Percentiles rank a stretch among this genome's conserved stretches.
Evolutionary conservation across 768 basidiomycete species (phyloP).

Genomic region (Podaxis sp.): DNA sequence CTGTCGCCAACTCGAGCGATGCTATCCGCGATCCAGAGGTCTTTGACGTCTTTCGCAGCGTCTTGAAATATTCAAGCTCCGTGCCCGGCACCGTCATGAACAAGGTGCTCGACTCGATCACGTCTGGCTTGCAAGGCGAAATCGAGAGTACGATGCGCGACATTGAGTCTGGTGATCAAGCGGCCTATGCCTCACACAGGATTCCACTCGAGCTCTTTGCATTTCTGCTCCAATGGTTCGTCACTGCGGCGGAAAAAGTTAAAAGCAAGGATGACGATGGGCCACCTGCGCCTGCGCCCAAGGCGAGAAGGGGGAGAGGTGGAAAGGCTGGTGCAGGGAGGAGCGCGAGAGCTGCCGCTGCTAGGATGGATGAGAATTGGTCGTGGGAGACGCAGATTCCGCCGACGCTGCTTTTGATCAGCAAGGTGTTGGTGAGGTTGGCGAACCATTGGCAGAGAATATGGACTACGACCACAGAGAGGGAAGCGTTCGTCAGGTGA

Average conservation of each 20-base stretch:
- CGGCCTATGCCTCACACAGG: slow-evolving; percentile 62
- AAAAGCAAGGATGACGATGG: slow-evolving; percentile 50
- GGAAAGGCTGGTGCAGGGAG: slow-evolving; percentile 46
- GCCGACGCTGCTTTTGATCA: slow-evolving; percentile 62
- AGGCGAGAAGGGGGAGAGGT: slow-evolving; percentile 56
- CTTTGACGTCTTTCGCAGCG: slow-evolving; percentile 79
- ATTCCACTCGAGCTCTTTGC: slow-evolving; percentile 85
- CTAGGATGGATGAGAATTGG: slow-evolving; percentile 55
- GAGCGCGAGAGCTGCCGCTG: slow-evolving; percentile 34
- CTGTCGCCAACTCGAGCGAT: slow-evolving; percentile 77
- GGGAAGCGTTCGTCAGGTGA: slow-evolving; percentile 83
- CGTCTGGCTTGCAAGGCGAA: slow-evolving; percentile 71
- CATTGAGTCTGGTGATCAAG: slow-evolving; percentile 65
- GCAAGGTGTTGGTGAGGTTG: slow-evolving; percentile 62
- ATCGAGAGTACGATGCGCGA: slow-evolving; percentile 72
- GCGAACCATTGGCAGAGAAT: slow-evolving; percentile 61
- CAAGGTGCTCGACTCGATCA: slow-evolving; percentile 85
- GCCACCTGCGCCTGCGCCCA: slow-evolving; percentile 44
- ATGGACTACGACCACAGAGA: slow-evolving; percentile 86
- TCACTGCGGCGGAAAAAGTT: slow-evolving; percentile 74
- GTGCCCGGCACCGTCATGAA: slow-evolving; percentile 68
- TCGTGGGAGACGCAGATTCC: slow-evolving; percentile 81
- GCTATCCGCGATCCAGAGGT: slow-evolving; percentile 62
- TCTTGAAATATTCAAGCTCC: slow-evolving; percentile 71
- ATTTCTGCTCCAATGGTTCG: slow-evolving; percentile 92